These are phyloP conservation scores for Microascus cirrosus DNA, from an alignment of 2,329 filamentous ascomycete genomes.

Conservation along the genomic window DNA sequence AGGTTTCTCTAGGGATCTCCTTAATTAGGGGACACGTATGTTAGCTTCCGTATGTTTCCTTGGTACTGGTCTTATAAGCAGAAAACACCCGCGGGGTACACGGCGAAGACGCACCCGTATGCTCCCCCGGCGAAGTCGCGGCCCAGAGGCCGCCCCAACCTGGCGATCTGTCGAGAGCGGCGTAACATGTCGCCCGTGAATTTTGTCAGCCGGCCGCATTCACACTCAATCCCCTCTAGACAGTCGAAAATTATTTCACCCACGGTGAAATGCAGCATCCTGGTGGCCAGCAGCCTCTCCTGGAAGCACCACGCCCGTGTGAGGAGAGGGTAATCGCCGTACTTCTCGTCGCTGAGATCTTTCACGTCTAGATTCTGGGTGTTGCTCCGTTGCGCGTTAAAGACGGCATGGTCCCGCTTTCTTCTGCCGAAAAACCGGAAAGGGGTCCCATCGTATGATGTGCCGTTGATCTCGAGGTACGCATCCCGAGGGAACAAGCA, in stretches of 20 bases:
- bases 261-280: conserved; percentile 13
- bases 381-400: background rate
- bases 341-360: background rate
- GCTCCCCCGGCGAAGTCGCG: conserved; percentile 4
- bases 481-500: background rate
- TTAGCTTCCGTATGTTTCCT: background rate
- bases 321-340: background rate
- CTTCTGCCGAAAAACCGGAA: background rate
- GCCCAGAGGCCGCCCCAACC: conserved; percentile 1
- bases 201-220: conserved; percentile 11
- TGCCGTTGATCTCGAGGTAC: background rate
- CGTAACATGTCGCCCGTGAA: conserved; percentile 7
- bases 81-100: background rate
- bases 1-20: background rate
- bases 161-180: background rate
- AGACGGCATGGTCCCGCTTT: background rate
- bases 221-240: conserved; percentile 11
- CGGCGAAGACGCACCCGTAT: background rate
- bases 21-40: background rate
- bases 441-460: background rate
- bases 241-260: conserved; percentile 15
- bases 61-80: background rate
- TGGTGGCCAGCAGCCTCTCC: conserved; percentile 14
- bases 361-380: background rate
- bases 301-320: conserved; percentile 17